These are phyloP conservation scores for Chlorophyllum brunneum DNA, from an alignment of 768 basidiomycete species.

Conservation along the genomic window DNA sequence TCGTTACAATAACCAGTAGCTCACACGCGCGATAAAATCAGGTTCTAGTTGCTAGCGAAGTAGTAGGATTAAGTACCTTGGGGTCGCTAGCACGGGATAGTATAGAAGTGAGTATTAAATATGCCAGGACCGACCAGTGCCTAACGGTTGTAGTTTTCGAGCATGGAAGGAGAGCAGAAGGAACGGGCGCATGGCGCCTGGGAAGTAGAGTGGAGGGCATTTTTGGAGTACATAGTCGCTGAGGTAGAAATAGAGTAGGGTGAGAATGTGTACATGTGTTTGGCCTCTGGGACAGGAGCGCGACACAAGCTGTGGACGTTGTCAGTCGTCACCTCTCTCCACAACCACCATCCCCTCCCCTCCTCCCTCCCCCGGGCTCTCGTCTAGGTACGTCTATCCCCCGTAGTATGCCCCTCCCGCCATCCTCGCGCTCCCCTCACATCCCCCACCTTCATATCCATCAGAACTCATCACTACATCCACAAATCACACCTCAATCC, in stretches of 20 bases:
- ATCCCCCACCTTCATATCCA: slow-evolving; percentile 46
- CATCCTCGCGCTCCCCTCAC: slow-evolving; percentile 62
- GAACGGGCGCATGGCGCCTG: slow-evolving; percentile 35
- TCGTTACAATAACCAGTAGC: not conserved
- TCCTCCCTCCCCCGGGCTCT: slow-evolving; percentile 7
- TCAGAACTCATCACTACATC: slow-evolving; percentile 43
- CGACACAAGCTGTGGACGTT: slow-evolving; percentile 8
- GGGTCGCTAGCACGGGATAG: slow-evolving; percentile 64
- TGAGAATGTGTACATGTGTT: slow-evolving; percentile 25
- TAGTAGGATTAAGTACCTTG: slow-evolving; percentile 60
- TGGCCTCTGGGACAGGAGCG: slow-evolving; percentile 16
- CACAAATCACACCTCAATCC: slow-evolving; percentile 25
- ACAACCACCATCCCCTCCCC: not conserved
- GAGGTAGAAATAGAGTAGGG: slow-evolving; percentile 9
- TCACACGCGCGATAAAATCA: slow-evolving; percentile 19
- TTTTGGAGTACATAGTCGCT: slow-evolving; percentile 30
- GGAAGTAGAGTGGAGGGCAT: slow-evolving; percentile 46
- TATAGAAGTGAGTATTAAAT: slow-evolving; percentile 39
- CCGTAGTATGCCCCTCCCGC: slow-evolving; percentile 26
- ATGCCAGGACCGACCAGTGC: not conserved
- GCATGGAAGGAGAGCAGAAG: slow-evolving; percentile 45
- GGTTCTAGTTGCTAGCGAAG: slow-evolving; percentile 67
- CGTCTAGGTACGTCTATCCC: slow-evolving; percentile 26
- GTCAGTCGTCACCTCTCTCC: slow-evolving; percentile 15
- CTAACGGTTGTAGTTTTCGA: slow-evolving; percentile 43